Percentiles rank a stretch among this genome's conserved stretches.
These are phyloP conservation scores for Neurospora terricola DNA, from an alignment of 495 filamentous ascomycete species.

Conservation along the genomic window DNA sequence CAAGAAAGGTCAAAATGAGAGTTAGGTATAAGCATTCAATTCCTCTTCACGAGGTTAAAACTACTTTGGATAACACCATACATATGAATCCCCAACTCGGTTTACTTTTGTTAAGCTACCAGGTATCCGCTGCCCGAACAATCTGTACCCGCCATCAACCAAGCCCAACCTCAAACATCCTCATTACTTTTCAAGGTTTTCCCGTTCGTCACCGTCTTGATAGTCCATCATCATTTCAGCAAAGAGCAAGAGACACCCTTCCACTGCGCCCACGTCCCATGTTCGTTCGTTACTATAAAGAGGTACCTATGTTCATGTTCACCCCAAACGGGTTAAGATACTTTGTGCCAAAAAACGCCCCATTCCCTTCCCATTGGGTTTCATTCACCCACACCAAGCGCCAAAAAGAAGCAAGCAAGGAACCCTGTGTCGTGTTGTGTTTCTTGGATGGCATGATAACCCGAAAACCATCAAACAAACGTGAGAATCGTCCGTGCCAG, in stretches of 20 bases:
- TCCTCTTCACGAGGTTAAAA: neutral
- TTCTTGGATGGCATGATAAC: neutral
- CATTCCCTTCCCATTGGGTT: neutral
- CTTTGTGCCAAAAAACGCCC: neutral
- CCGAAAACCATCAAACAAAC: neutral
- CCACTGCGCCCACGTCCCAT: neutral
- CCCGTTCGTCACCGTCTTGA: neutral
- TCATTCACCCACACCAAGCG: neutral
- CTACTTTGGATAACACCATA: neutral
- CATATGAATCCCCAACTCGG: neutral
- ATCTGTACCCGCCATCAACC: neutral
- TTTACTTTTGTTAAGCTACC: neutral
- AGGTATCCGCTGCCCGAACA: neutral
- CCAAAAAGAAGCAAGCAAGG: neutral
- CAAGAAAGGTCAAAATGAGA: no score
- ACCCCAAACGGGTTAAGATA: neutral
- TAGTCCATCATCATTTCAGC: neutral
- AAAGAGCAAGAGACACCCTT: neutral
- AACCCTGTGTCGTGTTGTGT: neutral
- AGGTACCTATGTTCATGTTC: neutral
- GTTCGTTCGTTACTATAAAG: neutral
- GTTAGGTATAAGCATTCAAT: neutral
- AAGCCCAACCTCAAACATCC: neutral
- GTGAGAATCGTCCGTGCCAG: neutral
- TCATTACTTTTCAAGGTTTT: neutral